Base-by-base conservation (phyloP, 2,329 filamentous ascomycete genomes). In the Neocucurbitaria cava region DNA sequence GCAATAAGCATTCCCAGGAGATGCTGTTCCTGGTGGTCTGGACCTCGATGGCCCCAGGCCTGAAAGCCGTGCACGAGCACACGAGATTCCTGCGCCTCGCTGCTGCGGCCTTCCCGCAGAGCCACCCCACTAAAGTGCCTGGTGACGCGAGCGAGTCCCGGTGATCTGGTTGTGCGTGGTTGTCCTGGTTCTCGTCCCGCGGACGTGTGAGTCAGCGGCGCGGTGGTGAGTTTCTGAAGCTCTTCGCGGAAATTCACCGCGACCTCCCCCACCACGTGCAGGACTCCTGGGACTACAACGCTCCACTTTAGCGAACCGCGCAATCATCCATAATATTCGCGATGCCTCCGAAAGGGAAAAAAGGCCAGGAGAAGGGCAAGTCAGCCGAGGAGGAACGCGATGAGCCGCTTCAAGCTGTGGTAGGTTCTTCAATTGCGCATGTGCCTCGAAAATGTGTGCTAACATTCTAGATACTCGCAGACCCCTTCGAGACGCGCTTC, bases 401-500 rank as follows among this genome's bases (percentile, higher is more conserved):
- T 61, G 84, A 88, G 59, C 82, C 84, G 15, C 78, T 89, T 28
- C 85, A 87, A 77, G 86, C 86, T 42, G 85, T 88, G 54, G 82
- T 85, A 76, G 59, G 82, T 78, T 46, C 23, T 42, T 52, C 52
- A n/a, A 30, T 45, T 55, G 38, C 52, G 26, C 50, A 28, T 50
- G 36, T 46, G 40, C 38, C 40, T 33, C 49, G 49, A 45, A 46
- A 35, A 10, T n/a, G 10, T 31, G 28, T 52, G 44, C 66, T 73
- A 45, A 72, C 52, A 43, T 38, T 46, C 26, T 69, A 95, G 90
- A 84, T 99, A 54, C 87, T 99, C 61, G 90, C 94, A 62, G 95
- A 99, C 81, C 93, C 92, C 1, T 99, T 96, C 75, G 93, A 98
- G 77, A 92, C 92, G 43, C 84, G 92, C 75, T 99, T 96, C 78